Conservation (phyloP, 331 rosid genomes). For the Arachis monticola region DNA sequence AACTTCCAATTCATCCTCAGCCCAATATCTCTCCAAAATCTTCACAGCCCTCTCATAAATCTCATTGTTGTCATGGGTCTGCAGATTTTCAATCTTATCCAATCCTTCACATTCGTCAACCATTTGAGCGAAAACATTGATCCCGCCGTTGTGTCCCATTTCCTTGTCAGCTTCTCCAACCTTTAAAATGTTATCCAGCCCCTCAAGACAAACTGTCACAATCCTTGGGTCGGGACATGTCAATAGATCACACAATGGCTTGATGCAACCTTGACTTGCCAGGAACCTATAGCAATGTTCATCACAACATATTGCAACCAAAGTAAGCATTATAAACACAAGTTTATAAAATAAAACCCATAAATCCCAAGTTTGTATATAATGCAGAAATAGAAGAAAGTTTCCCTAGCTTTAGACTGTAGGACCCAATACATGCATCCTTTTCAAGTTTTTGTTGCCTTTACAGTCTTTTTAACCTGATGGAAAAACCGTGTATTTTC, state of each 20-base stretch:
- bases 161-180: conserved; percentile 78
- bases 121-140: conserved; percentile 56
- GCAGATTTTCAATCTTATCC: conserved; percentile 65
- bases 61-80: conserved; percentile 69
- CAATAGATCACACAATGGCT: conserved; percentile 66
- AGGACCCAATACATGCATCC: neutral
- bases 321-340: neutral
- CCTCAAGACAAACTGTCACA: conserved; percentile 70
- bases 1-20: conserved; percentile 65
- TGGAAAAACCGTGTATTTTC: neutral
- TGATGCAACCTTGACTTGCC: conserved; percentile 64
- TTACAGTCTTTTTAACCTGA: neutral
- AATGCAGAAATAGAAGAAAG: neutral
- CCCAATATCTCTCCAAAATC: conserved; percentile 77
- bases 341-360: neutral
- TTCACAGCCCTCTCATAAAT: conserved; percentile 76
- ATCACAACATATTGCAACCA: conserved; percentile 3
- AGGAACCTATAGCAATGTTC: conserved; percentile 48
- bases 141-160: conserved; percentile 57
- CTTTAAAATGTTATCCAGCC: conserved; percentile 67
- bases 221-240: conserved; percentile 66
- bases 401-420: neutral
- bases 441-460: neutral
- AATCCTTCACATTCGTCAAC: conserved; percentile 63
- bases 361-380: neutral